A percentile compares a stretch with the other conserved stretches of the same genome.
Evolutionary conservation across 2,329 filamentous ascomycete species (phyloP).

Genomic region (Fusarium virguliforme): DNA sequence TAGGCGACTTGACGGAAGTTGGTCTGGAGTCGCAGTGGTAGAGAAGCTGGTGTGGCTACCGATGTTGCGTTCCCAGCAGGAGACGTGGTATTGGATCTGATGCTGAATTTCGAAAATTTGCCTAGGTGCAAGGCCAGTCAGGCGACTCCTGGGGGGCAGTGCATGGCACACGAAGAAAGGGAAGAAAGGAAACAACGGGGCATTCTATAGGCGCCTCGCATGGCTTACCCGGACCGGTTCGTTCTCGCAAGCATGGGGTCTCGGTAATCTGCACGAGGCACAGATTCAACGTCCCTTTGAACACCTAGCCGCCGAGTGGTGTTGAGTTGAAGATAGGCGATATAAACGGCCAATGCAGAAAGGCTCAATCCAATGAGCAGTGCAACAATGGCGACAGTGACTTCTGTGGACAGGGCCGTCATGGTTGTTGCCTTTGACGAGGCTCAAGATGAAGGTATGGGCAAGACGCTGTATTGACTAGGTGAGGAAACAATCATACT

Average conservation of each 20-base stretch:
- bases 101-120: background rate
- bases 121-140: background rate
- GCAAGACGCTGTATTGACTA: background rate
- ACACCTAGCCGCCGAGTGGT: background rate
- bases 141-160: background rate
- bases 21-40: too few species aligned
- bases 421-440: background rate
- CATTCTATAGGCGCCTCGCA: background rate
- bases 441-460: background rate
- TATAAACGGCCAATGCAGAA: background rate
- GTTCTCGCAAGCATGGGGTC: background rate
- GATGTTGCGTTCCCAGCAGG: background rate
- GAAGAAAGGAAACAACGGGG: too few species aligned
- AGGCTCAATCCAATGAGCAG: background rate
- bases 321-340: background rate
- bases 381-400: background rate
- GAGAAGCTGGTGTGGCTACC: too few species aligned
- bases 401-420: background rate
- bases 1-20: too few species aligned
- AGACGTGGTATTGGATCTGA: background rate
- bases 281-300: background rate
- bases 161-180: too few species aligned
- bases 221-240: background rate
- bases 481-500: background rate
- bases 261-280: background rate